Percentiles rank a stretch among this genome's conserved stretches.
Evolutionary conservation across 441 rosid species (phyloP).

Genomic region (Eutrema salsugineum): DNA sequence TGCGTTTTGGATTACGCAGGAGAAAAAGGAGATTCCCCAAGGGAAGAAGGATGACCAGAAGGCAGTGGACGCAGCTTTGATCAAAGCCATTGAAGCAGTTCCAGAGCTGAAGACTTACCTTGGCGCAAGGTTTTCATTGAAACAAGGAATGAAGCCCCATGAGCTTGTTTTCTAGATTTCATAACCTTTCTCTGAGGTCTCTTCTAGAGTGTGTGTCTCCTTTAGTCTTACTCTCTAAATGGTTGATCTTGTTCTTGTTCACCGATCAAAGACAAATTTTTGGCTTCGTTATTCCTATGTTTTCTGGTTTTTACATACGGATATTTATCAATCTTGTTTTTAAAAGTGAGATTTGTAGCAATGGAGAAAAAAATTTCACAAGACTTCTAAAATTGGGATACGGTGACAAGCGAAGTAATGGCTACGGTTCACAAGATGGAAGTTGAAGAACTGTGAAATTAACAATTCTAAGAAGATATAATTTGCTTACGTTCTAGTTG

Average conservation of each 20-base stretch:
- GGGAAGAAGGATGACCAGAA: conserved; percentile 52
- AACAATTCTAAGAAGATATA: neutral
- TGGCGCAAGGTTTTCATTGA: conserved; percentile 51
- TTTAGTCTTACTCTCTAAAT: neutral
- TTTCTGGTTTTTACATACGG: neutral
- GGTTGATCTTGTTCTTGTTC: conserved; percentile 19
- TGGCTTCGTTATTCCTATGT: neutral
- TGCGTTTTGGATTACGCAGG: conserved; percentile 19
- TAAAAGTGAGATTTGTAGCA: neutral
- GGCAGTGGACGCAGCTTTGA: conserved; percentile 33
- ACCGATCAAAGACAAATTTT: conserved; percentile 7
- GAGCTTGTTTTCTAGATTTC: conserved; percentile 51
- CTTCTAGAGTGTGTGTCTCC: neutral
- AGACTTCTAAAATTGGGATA: neutral
- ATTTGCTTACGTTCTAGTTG: neutral
- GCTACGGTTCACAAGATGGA: neutral
- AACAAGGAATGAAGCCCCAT: conserved; percentile 63
- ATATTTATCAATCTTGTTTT: neutral
- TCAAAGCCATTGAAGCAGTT: conserved; percentile 46
- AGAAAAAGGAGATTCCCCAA: conserved; percentile 38
- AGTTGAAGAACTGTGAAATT: neutral
- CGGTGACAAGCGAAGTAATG: neutral
- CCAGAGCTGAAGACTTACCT: conserved; percentile 45
- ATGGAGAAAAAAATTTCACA: neutral
- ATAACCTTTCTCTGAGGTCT: neutral